Evolutionary conservation across 1,284 basidiomycete genomes (phyloP), one percentile per base, ranked within the genome.

Genomic region (Moniliella sp.): DNA sequence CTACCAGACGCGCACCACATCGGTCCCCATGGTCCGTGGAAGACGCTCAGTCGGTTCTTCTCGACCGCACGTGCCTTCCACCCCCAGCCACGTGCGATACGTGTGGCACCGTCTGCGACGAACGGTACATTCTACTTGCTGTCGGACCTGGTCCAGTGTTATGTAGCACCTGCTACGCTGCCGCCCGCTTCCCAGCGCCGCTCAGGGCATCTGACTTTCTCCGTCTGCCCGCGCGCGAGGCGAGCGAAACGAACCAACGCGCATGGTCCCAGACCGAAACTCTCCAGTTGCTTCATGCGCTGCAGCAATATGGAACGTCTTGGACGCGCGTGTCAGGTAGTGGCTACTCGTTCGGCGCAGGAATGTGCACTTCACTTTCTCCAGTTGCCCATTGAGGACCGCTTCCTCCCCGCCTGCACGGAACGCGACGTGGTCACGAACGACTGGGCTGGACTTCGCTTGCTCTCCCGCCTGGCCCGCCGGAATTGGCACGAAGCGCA

Each of bases 131-230:
- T 62, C 82, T 91, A 63, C 82, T 77, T 12, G 70, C 93, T 46
- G 91, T 86, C 58, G 50, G 41, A 8, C 82, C 83, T 54, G 78
- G 82, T 57, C 79, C 83, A 70, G 76, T 5, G 68, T 78, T n/a
- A 14, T 59, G 56, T 37, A 34, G 52, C 1, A 43, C 45, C 17
- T 94, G 88, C 64, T 99, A 94, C 62, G 73, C 84, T 36, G 82
- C 88, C 40, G 88, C 88, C 1, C 77, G 88, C 26, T 99, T 97
- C 69, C 84, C 91, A 0, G 80, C 78, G 2, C 75, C 73, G 29
- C 84, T 97, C 78, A 91, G 83, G 66, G 82, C 79, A 32, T 88
- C 86, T 18, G 86, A 94, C 65, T 99, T 99, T 65, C 80, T 97
- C 41, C 81, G 82, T 50, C 70, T 97, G 25, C 66, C 69, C 26